These are phyloP conservation scores for Pseudoneurospora amorphoporcata DNA, from an alignment of 495 filamentous ascomycete genomes.

Conservation along the genomic window DNA sequence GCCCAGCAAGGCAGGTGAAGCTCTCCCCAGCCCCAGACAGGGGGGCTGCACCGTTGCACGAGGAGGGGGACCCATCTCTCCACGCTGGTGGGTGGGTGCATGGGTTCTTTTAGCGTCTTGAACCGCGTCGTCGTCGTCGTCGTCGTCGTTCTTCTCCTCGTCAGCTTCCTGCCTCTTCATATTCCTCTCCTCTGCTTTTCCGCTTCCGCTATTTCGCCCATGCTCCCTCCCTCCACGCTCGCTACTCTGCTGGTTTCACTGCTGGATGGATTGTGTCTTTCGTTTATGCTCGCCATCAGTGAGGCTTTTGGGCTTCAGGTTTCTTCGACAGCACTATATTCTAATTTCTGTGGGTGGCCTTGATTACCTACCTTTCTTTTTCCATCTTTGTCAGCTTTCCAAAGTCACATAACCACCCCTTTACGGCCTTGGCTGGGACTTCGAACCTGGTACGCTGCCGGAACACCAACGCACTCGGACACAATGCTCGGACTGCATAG, in stretches of 20 bases:
- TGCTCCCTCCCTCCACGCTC: neutral
- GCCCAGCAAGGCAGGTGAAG: neutral
- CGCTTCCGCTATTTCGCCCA: neutral
- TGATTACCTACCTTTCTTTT: neutral
- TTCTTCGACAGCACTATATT: neutral
- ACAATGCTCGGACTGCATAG: constrained; percentile 11
- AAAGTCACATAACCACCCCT: neutral
- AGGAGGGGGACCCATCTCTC: neutral
- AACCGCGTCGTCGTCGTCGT: neutral
- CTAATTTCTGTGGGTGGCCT: neutral
- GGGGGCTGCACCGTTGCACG: neutral
- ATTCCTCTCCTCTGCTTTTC: neutral
- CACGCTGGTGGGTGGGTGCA: neutral
- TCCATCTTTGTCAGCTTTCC: neutral
- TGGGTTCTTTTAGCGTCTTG: neutral
- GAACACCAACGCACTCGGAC: neutral
- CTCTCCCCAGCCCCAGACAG: neutral
- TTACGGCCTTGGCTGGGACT: neutral
- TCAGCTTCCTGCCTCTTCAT: neutral
- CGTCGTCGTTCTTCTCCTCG: neutral
- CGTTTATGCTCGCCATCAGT: neutral
- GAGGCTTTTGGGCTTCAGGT: neutral
- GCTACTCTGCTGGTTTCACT: neutral
- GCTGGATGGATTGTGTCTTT: neutral
- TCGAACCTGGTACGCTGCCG: neutral